Evolutionary conservation across 352 stramenopile genomes (phyloP).

Genomic region (Aphanomyces stellatus): DNA sequence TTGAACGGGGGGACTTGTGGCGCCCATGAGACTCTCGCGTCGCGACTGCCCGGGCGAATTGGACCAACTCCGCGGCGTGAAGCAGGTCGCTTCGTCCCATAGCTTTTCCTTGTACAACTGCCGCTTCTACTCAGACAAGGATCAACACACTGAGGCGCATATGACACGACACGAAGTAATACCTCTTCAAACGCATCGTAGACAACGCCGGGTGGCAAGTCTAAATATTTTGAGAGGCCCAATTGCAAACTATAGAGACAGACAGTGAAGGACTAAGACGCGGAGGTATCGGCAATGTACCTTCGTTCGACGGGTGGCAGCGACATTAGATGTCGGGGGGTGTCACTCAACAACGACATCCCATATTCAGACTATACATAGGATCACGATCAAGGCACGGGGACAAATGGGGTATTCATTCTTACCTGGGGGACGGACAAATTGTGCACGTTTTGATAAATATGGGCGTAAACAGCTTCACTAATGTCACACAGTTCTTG

Average conservation of each 20-base stretch:
- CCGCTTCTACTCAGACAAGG: constrained; percentile 45
- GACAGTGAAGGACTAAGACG: background rate
- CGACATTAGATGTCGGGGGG: constrained; percentile 47
- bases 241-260: constrained; percentile 55
- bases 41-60: constrained; percentile 56
- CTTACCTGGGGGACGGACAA: constrained; percentile 70
- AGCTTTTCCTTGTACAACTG: constrained; percentile 71
- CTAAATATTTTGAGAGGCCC: constrained; percentile 58
- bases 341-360: constrained; percentile 54
- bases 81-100: constrained; percentile 63
- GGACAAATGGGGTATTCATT: too few species aligned
- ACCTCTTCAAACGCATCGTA: constrained; percentile 77
- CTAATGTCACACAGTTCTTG: constrained; percentile 9
- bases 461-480: constrained; percentile 29
- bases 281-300: constrained; percentile 20
- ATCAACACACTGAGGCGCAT: background rate
- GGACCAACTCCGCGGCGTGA: constrained; percentile 78
- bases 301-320: constrained; percentile 77
- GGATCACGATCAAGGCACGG: background rate
- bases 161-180: constrained; percentile 6
- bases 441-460: constrained; percentile 68
- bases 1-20: constrained; percentile 20
- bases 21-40: constrained; percentile 63
- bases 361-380: constrained; percentile 65
- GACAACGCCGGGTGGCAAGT: constrained; percentile 51